Conservation (phyloP, 2,329 filamentous ascomycete genomes). For the Orbilia quercus region DNA sequence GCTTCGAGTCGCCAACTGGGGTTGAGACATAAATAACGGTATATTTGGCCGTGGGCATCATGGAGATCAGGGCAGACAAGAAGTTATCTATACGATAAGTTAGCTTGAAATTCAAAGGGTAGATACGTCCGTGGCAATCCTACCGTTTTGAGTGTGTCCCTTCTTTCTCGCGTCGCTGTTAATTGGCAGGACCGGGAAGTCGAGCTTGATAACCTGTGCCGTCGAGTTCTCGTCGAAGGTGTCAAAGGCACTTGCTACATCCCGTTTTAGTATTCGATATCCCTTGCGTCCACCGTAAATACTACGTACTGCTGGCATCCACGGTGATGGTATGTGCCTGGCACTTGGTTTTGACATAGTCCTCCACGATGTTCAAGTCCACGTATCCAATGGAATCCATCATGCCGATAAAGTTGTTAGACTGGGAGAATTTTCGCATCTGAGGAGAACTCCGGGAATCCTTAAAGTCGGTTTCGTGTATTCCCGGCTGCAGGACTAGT, state of each 20-base stretch:
- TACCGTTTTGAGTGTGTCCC: conserved; percentile 50
- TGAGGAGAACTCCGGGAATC: conserved; percentile 48
- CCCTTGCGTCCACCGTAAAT: neutral
- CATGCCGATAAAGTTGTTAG: conserved; percentile 25
- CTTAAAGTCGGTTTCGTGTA: conserved; percentile 59
- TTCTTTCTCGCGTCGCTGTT: conserved; percentile 45
- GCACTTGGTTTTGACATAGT: conserved; percentile 49
- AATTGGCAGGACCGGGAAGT: conserved; percentile 49
- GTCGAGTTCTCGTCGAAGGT: conserved; percentile 58
- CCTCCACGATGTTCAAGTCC: conserved; percentile 44
- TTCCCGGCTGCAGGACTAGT: conserved; percentile 58
- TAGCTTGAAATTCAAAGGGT: neutral
- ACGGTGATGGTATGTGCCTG: conserved; percentile 55
- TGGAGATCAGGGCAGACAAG: conserved; percentile 58
- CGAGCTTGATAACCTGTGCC: conserved; percentile 50
- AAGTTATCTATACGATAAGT: conserved; percentile 57
- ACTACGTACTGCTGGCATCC: conserved; percentile 58
- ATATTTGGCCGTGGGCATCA: conserved; percentile 58
- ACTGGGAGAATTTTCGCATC: conserved; percentile 43
- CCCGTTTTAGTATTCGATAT: neutral
- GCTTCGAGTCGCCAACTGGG: conserved; percentile 48
- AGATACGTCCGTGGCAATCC: neutral
- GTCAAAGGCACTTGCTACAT: conserved; percentile 57
- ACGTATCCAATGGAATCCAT: conserved; percentile 47
- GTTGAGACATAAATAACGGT: conserved; percentile 59